phyloP scores from a whole-genome alignment of 2,329 filamentous ascomycete species.

The Pyricularia pennisetigena region DNA sequence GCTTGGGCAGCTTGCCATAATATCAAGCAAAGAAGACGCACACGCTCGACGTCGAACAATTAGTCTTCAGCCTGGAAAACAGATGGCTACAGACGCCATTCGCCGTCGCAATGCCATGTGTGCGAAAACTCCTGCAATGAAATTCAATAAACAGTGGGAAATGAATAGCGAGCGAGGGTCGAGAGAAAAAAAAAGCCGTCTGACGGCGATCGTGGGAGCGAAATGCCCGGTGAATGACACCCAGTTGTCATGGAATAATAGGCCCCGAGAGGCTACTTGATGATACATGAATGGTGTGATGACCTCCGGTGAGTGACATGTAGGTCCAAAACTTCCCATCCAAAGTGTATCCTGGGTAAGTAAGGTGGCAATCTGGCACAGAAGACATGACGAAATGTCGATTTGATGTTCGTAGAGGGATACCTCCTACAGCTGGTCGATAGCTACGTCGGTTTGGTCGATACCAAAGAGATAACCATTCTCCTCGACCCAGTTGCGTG shows the following conservation, averaged over 20 bases:
- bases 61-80: background rate
- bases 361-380: background rate
- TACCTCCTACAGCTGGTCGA: slow-evolving; percentile 32
- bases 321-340: background rate
- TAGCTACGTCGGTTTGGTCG: slow-evolving; percentile 33
- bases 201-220: background rate
- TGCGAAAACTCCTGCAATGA: background rate
- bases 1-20: background rate
- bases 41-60: background rate
- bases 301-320: background rate
- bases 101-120: slow-evolving; percentile 1
- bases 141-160: background rate
- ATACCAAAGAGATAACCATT: slow-evolving; percentile 51
- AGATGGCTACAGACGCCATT: background rate
- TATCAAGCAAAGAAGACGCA: background rate
- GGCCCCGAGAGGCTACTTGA: background rate
- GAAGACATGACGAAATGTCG: background rate
- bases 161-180: background rate
- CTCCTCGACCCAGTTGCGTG: slow-evolving; percentile 88
- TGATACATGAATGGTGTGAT: background rate
- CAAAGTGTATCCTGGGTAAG: background rate
- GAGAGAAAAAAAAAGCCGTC: background rate
- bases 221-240: background rate
- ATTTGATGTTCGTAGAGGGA: background rate
- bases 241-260: background rate